Evolutionary conservation across 148 eudicot genomes (phyloP), one percentile per base, ranked within the genome.

Genomic region (Rhododendron kiyosumense): DNA sequence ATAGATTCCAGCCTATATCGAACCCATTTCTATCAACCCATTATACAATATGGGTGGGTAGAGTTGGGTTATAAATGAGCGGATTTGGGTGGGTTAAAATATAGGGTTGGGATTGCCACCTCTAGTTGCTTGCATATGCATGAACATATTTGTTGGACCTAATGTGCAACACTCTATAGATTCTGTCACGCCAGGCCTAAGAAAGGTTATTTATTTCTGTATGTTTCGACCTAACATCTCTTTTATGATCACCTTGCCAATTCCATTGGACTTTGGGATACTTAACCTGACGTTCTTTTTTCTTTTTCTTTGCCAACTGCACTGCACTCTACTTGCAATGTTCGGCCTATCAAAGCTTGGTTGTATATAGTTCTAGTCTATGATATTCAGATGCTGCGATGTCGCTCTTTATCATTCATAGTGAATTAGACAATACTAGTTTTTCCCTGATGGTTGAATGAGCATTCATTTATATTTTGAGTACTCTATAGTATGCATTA

Each of bases 191-290:
- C 43, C 2, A 32, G 54, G 28, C 51, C 24, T 3, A 1, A 24
- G 82, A 2, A 45, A 79, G 57, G 1, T 79, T 79, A 79, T 26
- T 46, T 79, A 30, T 30, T 81, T 67, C 74, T 32, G 20, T 28
- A 18, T 54, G 20, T 17, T 12, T 52, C 17, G 18, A 24, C 57
- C 20, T n/a, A n/a, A 26, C 8, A 13, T 79, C 24, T n/a, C 49
- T 51, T 78, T 48, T 79, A 13, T 79, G 26, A 80, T 51, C 65
- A 51, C 3, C 9, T 80, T 80, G n/a, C 59, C 61, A 49, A 54
- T 81, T 81, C 38, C 30, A 34, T 18, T 81, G 83, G 83, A 81
- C 69, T 54, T 54, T 54, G 38, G 20, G 54, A 46, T 78, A 46
- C 57, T 6, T 22, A 59, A 59, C 65, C 65, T 59, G n/a, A 57